A percentile compares a stretch with the other conserved stretches of the same genome.
Evolutionary conservation across 306 rosid genomes (phyloP).

Genomic region (Vigna trinervia): DNA sequence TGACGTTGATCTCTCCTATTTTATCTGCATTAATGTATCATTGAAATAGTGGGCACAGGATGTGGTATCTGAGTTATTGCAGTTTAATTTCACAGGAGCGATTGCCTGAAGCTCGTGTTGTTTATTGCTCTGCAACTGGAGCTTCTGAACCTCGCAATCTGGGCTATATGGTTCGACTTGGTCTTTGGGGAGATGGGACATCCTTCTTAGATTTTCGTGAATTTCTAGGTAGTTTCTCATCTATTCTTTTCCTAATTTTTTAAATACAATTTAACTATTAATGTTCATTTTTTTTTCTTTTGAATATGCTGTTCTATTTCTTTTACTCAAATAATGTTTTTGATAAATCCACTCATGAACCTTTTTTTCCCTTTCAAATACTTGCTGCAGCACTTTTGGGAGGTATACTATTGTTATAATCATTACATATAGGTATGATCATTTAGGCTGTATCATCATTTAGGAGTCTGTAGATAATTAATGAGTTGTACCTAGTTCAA

Average conservation of each 20-base stretch:
- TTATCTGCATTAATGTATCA: neutral
- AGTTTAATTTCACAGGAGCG: conserved; percentile 66
- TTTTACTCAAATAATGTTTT: conserved; percentile 13
- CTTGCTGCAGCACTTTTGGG: conserved; percentile 29
- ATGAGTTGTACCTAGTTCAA: too few species aligned
- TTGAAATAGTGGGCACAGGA: conserved; percentile 20
- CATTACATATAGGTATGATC: too few species aligned
- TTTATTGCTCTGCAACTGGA: conserved; percentile 99
- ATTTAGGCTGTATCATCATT: too few species aligned
- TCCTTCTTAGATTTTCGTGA: conserved; percentile 85
- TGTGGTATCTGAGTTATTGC: conserved; percentile 35
- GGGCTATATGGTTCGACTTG: conserved; percentile 99
- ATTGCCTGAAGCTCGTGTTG: conserved; percentile 87
- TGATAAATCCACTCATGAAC: neutral
- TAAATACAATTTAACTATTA: conserved; percentile 12
- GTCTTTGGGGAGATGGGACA: conserved; percentile 98
- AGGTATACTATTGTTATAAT: neutral
- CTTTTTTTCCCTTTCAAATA: neutral
- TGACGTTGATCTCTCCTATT: conserved; percentile 5
- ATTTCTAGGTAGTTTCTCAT: conserved; percentile 70
- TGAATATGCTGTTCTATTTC: neutral
- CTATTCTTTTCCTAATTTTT: conserved; percentile 17
- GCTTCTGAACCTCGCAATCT: conserved; percentile 98
- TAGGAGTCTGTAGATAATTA: too few species aligned
- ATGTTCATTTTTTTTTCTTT: neutral